phyloP scores from a whole-genome alignment of 192 early-diverging fungal genomes.

The Gigaspora rosea region DNA sequence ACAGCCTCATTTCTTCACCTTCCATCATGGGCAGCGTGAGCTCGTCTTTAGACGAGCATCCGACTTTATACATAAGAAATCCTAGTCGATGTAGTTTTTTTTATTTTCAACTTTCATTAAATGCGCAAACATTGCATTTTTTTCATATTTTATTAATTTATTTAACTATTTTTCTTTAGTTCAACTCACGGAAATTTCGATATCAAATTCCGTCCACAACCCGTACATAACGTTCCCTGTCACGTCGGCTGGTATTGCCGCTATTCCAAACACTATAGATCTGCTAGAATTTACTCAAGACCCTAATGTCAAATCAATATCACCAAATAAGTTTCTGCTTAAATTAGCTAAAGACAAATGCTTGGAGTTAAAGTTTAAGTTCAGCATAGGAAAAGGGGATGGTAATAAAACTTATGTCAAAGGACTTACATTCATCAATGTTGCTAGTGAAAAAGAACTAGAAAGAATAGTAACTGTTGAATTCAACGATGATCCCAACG shows the following conservation, averaged over 20 bases:
- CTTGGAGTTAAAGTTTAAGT: slow-evolving; percentile 28
- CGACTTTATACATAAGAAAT: slow-evolving; percentile 28
- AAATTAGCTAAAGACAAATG: slow-evolving; percentile 28
- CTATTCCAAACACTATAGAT: slow-evolving; percentile 27
- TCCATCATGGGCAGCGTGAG: slow-evolving; percentile 28
- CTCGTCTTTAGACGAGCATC: slow-evolving; percentile 23
- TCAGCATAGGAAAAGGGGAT: slow-evolving; percentile 12
- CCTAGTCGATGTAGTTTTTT: slow-evolving; percentile 22
- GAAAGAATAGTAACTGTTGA: slow-evolving; percentile 31
- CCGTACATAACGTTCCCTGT: slow-evolving; percentile 32
- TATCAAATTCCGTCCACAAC: slow-evolving; percentile 19
- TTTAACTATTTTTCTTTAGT: slow-evolving; percentile 3
- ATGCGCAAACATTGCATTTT: neutral
- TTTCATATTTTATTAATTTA: neutral
- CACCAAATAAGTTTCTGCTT: slow-evolving; percentile 17
- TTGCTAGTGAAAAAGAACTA: slow-evolving; percentile 30
- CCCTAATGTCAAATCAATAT: slow-evolving; percentile 18
- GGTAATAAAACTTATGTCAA: slow-evolving; percentile 12
- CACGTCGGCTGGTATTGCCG: slow-evolving; percentile 7
- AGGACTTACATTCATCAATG: slow-evolving; percentile 33
- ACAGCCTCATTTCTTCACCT: neutral
- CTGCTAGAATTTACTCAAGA: slow-evolving; percentile 31
- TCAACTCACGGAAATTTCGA: slow-evolving; percentile 24
- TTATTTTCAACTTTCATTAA: neutral
- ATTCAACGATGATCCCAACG: slow-evolving; percentile 34